Percentiles rank a stretch among this genome's conserved stretches.
phyloP scores from a whole-genome alignment of 1,284 basidiomycete species.

The Microstroma glucosiphilum region DNA sequence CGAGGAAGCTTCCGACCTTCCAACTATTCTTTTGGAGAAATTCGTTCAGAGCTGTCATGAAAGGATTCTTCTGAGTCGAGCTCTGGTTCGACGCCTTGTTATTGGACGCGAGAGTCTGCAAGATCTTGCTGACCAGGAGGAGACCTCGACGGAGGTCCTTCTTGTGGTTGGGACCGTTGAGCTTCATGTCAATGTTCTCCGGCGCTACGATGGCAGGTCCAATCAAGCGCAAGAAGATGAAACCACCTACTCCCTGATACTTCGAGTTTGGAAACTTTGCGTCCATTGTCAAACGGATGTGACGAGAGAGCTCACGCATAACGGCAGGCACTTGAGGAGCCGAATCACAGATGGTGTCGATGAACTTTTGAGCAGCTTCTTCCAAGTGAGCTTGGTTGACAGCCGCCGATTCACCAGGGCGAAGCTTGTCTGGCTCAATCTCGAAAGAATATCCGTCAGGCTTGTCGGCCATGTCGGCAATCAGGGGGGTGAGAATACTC shows the following conservation, averaged over 20 bases:
- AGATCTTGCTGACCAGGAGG: constrained; percentile 43
- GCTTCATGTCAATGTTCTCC: constrained; percentile 44
- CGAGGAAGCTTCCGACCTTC: constrained; percentile 42
- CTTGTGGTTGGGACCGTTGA: constrained; percentile 24
- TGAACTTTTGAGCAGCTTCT: constrained; percentile 43
- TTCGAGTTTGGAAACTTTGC: constrained; percentile 38
- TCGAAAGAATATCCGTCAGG: constrained; percentile 42
- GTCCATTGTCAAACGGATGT: constrained; percentile 41
- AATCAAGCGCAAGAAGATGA: constrained; percentile 47
- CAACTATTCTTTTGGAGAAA: constrained; percentile 43
- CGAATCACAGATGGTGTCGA: constrained; percentile 44
- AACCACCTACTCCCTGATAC: constrained; percentile 44
- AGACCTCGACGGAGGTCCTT: constrained; percentile 38
- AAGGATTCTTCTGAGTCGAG: constrained; percentile 43
- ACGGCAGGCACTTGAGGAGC: constrained; percentile 42
- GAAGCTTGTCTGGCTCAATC: constrained; percentile 37
- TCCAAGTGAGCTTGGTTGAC: constrained; percentile 39
- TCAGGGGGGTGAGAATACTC: constrained; percentile 40
- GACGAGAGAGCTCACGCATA: constrained; percentile 43
- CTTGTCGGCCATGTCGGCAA: constrained; percentile 39
- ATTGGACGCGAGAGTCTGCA: constrained; percentile 43
- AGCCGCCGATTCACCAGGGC: constrained; percentile 29
- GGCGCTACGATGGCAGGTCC: constrained; percentile 43
- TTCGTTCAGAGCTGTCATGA: constrained; percentile 44
- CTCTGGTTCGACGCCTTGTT: constrained; percentile 22